Evolutionary conservation across 1,139 yeast genomes (phyloP).

Genomic region (Kluyveromyces sp.): DNA sequence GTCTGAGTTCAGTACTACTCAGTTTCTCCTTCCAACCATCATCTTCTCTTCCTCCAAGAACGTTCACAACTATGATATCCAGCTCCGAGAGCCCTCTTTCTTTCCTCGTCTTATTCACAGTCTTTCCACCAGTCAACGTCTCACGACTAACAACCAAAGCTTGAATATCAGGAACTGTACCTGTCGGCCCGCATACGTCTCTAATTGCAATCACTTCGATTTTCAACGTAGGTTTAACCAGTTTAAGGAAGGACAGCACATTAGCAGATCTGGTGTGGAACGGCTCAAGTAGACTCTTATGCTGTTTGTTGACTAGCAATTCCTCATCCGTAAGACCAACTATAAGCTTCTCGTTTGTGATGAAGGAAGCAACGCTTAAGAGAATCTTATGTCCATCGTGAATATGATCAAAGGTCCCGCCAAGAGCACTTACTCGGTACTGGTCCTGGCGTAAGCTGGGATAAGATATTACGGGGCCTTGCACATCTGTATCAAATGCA

Average conservation of each 20-base stretch:
- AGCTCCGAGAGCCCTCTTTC: conserved; percentile 51
- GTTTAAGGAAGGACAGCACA: conserved; percentile 44
- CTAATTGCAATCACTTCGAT: conserved; percentile 53
- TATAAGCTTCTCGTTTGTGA: conserved; percentile 50
- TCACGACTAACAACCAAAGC: conserved; percentile 78
- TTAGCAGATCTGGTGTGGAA: conserved; percentile 44
- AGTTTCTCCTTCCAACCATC: conserved; percentile 65
- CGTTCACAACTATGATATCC: conserved; percentile 54
- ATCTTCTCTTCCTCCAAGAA: conserved; percentile 58
- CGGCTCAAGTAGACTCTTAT: conserved; percentile 55
- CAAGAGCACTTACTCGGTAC: conserved; percentile 53
- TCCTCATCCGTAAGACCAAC: conserved; percentile 83
- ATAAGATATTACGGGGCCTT: neutral
- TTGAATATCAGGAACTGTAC: conserved; percentile 63
- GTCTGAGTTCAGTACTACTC: conserved; percentile 61
- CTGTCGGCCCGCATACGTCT: conserved; percentile 95
- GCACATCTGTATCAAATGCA: neutral
- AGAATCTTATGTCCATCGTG: conserved; percentile 94
- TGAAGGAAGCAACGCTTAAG: conserved; percentile 62
- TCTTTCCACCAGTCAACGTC: conserved; percentile 66
- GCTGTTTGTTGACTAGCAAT: conserved; percentile 68
- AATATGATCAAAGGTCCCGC: conserved; percentile 95
- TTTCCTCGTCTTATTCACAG: conserved; percentile 57
- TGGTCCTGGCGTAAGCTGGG: conserved; percentile 18
- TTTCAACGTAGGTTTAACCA: conserved; percentile 39